phyloP scores from a whole-genome alignment of 1,284 basidiomycete genomes.

The Cryptococcus sp. region DNA sequence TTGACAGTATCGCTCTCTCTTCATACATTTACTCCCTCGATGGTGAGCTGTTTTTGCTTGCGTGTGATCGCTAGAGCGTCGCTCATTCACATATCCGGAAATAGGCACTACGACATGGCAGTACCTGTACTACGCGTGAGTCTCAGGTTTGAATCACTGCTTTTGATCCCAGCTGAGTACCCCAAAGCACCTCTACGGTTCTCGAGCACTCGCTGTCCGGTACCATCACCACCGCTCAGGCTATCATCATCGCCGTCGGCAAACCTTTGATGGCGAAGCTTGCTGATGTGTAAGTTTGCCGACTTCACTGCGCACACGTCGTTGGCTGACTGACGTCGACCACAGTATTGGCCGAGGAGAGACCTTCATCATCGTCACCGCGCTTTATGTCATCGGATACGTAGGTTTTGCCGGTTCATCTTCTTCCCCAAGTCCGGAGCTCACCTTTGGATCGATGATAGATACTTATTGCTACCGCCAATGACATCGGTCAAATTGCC shows the following conservation, averaged over 20 bases:
- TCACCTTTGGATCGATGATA: conserved; percentile 54
- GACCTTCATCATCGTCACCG: conserved; percentile 63
- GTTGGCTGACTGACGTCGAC: conserved; percentile 1
- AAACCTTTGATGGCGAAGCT: conserved; percentile 81
- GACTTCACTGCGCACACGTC: background rate
- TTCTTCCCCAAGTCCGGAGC: conserved; percentile 2
- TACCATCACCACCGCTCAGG: conserved; percentile 60
- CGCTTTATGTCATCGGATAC: conserved; percentile 56
- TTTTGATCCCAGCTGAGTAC: background rate
- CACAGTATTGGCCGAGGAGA: conserved; percentile 55
- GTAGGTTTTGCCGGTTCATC: conserved; percentile 55
- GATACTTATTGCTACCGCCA: conserved; percentile 67
- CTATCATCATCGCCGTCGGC: conserved; percentile 63
- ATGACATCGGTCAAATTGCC: conserved; percentile 59
- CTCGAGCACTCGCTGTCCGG: conserved; percentile 62
- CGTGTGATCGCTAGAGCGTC: conserved; percentile 4
- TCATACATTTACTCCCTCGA: conserved; percentile 77
- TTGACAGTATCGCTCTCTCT: conserved; percentile 63
- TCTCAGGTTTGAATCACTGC: background rate
- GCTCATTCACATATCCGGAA: background rate
- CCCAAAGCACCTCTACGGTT: conserved; percentile 57
- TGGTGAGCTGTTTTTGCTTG: conserved; percentile 46
- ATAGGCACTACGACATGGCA: conserved; percentile 62
- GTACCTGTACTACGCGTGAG: conserved; percentile 64
- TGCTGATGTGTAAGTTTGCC: conserved; percentile 64